Evolutionary conservation across 2,329 filamentous ascomycete species (phyloP).

Genomic region (Tolypocladium nubicola): DNA sequence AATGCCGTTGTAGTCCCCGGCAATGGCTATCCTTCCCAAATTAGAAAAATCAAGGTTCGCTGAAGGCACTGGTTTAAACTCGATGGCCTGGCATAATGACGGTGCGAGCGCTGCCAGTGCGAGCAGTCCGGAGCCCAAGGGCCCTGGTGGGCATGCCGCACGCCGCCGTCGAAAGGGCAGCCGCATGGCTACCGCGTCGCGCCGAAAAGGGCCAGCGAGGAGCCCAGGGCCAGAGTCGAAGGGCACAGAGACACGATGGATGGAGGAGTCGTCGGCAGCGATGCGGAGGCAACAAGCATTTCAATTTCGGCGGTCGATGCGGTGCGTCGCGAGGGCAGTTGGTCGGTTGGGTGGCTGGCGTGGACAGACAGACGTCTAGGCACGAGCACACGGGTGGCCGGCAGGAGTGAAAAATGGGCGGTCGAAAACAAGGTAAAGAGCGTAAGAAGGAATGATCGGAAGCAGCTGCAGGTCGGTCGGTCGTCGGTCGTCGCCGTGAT

Average conservation of each 20-base stretch:
- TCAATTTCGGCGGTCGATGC: neutral
- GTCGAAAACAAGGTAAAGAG: slow-evolving; percentile 2
- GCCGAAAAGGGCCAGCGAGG: slow-evolving; percentile 1
- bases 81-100: slow-evolving; percentile 37
- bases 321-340: neutral
- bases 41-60: slow-evolving; percentile 68
- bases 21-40: slow-evolving; percentile 74
- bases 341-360: neutral
- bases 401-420: neutral
- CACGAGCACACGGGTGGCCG: neutral
- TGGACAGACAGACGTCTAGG: neutral
- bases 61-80: slow-evolving; percentile 51
- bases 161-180: slow-evolving; percentile 31
- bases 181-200: slow-evolving; percentile 32
- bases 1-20: slow-evolving; percentile 83
- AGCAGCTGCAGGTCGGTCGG: slow-evolving; percentile 1
- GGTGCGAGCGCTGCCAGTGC: slow-evolving; percentile 29
- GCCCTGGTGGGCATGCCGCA: slow-evolving; percentile 25
- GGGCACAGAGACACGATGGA: neutral
- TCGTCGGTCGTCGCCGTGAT: slow-evolving; percentile 3
- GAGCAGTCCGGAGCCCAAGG: slow-evolving; percentile 21
- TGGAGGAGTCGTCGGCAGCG: neutral
- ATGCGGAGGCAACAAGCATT: slow-evolving; percentile 1
- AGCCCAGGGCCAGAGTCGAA: neutral
- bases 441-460: slow-evolving; percentile 7